Percentiles rank a stretch among this genome's conserved stretches.
Conservation (phyloP, 805 yeast genomes). For the Saccharomycopsis sp. region DNA sequence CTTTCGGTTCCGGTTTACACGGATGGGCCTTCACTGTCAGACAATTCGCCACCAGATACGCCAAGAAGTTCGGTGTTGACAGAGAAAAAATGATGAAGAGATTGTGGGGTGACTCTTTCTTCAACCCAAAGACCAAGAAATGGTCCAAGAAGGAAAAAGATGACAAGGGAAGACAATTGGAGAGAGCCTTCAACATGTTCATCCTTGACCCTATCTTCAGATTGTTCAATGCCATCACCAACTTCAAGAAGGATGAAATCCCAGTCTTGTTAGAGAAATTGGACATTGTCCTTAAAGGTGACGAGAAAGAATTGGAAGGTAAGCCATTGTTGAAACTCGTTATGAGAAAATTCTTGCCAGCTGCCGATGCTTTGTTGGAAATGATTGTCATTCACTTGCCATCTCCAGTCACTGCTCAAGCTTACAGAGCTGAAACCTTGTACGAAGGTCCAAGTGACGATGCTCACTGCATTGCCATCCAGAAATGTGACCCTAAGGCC, state of each 20-base stretch:
- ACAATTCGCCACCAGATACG: constrained; percentile 96
- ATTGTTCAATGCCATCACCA: constrained; percentile 94
- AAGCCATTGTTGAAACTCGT: constrained; percentile 96
- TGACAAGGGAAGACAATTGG: constrained; percentile 90
- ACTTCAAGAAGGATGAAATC: constrained; percentile 97
- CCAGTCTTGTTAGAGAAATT: constrained; percentile 88
- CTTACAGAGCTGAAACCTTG: constrained; percentile 97
- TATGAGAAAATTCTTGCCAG: constrained; percentile 99
- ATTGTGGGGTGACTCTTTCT: constrained; percentile 99
- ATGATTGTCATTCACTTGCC: constrained; percentile 98
- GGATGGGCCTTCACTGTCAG: constrained; percentile 99
- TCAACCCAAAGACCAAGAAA: constrained; percentile 99
- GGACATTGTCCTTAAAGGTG: constrained; percentile 89
- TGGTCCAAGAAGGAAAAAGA: constrained; percentile 96
- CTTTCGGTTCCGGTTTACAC: constrained; percentile 99
- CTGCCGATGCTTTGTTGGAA: constrained; percentile 98
- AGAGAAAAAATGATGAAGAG: constrained; percentile 96
- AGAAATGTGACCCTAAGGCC: constrained; percentile 97
- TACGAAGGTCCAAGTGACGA: constrained; percentile 99
- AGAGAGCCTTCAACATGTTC: constrained; percentile 99
- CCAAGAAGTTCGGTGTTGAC: constrained; percentile 99
- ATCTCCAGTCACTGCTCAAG: constrained; percentile 99
- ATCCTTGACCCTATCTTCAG: constrained; percentile 98
- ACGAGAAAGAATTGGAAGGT: constrained; percentile 98
- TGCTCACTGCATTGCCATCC: constrained; percentile 83